These are phyloP conservation scores for Gremmenia infestans DNA, from an alignment of 2,329 filamentous ascomycete genomes.

Conservation along the genomic window DNA sequence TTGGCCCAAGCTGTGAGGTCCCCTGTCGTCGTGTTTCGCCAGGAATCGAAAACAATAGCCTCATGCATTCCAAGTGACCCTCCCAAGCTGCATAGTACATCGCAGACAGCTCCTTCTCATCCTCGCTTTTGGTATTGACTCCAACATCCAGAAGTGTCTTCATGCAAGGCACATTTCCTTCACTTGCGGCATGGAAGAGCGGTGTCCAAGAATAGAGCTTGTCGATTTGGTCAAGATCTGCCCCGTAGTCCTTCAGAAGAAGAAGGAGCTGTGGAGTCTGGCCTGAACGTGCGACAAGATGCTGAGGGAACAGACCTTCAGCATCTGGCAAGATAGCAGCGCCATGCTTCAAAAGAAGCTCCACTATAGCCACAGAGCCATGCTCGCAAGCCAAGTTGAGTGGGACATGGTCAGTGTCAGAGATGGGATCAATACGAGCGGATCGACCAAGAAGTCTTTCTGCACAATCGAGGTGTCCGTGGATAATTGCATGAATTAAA, in stretches of 20 bases:
- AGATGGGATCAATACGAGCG: constrained; percentile 79
- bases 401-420: constrained; percentile 87
- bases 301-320: constrained; percentile 94
- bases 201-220: constrained; percentile 98
- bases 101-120: constrained; percentile 89
- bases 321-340: constrained; percentile 88
- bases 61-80: constrained; percentile 92
- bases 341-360: constrained; percentile 74
- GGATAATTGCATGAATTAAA: constrained; percentile 90
- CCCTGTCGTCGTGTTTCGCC: constrained; percentile 14
- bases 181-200: constrained; percentile 90
- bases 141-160: constrained; percentile 74
- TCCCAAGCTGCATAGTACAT: constrained; percentile 99
- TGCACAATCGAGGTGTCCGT: constrained; percentile 76
- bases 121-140: constrained; percentile 71
- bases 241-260: constrained; percentile 78
- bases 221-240: constrained; percentile 85
- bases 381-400: constrained; percentile 94
- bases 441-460: constrained; percentile 69
- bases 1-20: constrained; percentile 30
- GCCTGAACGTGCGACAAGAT: constrained; percentile 86
- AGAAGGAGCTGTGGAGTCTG: constrained; percentile 74
- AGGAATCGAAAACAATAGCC: constrained; percentile 60
- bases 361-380: constrained; percentile 78
- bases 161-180: constrained; percentile 87